Percentiles rank a stretch among this genome's conserved stretches.
phyloP scores from a whole-genome alignment of 495 filamentous ascomycete genomes.

The Penicillium maclennaniae region DNA sequence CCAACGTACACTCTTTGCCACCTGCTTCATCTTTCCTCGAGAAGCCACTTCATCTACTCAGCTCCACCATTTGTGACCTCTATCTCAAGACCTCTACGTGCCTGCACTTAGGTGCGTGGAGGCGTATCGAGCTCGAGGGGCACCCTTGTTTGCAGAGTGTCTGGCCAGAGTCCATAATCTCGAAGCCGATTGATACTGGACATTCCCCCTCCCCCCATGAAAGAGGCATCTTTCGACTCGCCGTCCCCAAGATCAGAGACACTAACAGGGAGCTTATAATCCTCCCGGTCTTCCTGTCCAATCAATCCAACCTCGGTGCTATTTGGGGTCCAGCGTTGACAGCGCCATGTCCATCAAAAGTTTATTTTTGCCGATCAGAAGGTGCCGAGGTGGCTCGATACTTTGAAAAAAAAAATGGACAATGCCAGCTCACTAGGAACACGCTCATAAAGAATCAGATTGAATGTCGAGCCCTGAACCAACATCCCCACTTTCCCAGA shows the following conservation, averaged over 20 bases:
- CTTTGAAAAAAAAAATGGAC: neutral
- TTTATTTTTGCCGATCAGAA: neutral
- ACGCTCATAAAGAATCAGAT: neutral
- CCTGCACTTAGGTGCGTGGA: neutral
- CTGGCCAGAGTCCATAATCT: no score
- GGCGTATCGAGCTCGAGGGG: neutral
- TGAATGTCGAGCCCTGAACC: neutral
- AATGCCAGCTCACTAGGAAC: neutral
- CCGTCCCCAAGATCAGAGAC: neutral
- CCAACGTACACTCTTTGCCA: neutral
- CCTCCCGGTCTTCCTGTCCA: slow-evolving; percentile 1
- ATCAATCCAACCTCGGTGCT: slow-evolving; percentile 5
- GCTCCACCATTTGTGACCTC: neutral
- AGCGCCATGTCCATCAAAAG: slow-evolving; percentile 7
- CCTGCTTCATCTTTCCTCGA: neutral
- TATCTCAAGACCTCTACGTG: neutral
- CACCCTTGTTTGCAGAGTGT: no score
- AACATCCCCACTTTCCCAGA: neutral
- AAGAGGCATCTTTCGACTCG: no score
- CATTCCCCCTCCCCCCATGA: no score
- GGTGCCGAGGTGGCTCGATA: neutral
- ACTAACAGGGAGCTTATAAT: neutral
- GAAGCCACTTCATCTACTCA: neutral
- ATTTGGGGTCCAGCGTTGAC: neutral
- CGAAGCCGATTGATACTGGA: neutral